Evolutionary conservation across 495 filamentous ascomycete species (phyloP).

Genomic region (Xylaria curta): DNA sequence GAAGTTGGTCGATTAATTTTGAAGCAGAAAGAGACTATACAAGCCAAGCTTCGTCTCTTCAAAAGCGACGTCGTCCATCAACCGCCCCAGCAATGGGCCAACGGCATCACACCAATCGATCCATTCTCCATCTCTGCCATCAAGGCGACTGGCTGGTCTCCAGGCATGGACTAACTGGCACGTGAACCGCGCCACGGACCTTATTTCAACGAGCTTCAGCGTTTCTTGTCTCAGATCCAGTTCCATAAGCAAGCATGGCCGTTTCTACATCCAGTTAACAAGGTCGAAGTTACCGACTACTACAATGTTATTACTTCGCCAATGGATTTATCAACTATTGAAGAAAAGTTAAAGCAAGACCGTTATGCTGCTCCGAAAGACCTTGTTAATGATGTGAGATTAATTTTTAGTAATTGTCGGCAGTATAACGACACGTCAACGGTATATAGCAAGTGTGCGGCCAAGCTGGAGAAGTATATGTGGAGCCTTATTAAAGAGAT

Average conservation of each 20-base stretch:
- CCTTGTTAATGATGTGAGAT: constrained; percentile 73
- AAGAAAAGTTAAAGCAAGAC: constrained; percentile 77
- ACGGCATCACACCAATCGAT: constrained; percentile 40
- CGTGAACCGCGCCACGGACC: constrained; percentile 81
- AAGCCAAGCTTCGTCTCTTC: constrained; percentile 47
- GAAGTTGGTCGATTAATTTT: too few relatives aligned
- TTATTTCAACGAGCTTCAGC: constrained; percentile 75
- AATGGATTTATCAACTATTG: constrained; percentile 74
- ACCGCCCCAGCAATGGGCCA: constrained; percentile 65
- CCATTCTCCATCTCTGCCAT: constrained; percentile 45
- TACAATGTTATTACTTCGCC: constrained; percentile 81
- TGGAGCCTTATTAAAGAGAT: constrained; percentile 31
- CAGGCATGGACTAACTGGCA: constrained; percentile 79
- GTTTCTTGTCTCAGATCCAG: constrained; percentile 78
- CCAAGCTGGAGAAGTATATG: constrained; percentile 81
- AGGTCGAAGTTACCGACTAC: constrained; percentile 79
- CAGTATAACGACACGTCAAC: constrained; percentile 79
- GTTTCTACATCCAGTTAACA: constrained; percentile 78
- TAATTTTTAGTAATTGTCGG: constrained; percentile 78
- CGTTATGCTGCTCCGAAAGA: constrained; percentile 74
- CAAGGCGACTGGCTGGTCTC: constrained; percentile 69
- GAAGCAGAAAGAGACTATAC: too few relatives aligned
- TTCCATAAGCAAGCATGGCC: constrained; percentile 79
- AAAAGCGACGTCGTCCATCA: constrained; percentile 74
- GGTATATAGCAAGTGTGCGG: constrained; percentile 78